phyloP scores from a whole-genome alignment of 106 monocot genomes.

The Xerophyta viscosa region DNA sequence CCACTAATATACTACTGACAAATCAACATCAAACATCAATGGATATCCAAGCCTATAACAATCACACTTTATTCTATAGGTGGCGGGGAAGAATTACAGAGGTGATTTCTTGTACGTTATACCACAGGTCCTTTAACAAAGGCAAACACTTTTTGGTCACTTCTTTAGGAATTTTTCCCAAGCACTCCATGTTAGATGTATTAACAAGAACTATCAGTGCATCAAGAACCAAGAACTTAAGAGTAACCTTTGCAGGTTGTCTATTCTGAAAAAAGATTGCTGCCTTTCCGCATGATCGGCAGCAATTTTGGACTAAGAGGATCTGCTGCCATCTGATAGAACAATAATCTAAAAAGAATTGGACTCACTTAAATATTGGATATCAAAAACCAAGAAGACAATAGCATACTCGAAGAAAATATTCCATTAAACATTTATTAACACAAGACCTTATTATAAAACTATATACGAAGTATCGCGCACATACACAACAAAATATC shows the following conservation, averaged over 20 bases:
- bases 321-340: constrained; percentile 34
- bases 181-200: constrained; percentile 22
- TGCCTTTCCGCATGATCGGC: constrained; percentile 1
- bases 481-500: too few species aligned
- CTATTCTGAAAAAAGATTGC: not conserved
- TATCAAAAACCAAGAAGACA: not conserved
- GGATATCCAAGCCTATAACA: too few species aligned
- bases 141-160: constrained; percentile 20
- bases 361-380: not conserved
- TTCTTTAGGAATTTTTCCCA: constrained; percentile 23
- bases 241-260: constrained; percentile 4
- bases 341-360: constrained; percentile 46
- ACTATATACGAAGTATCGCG: too few species aligned
- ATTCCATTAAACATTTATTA: not conserved
- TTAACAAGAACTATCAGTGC: constrained; percentile 42
- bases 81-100: too few species aligned
- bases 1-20: too few species aligned
- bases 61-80: too few species aligned
- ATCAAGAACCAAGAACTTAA: constrained; percentile 30
- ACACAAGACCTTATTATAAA: too few species aligned
- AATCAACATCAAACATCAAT: too few species aligned
- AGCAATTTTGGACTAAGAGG: not conserved
- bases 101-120: constrained; percentile 5
- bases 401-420: not conserved
- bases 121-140: constrained; percentile 24